Conservation (phyloP, 2,329 filamentous ascomycete genomes). For the Fusarium protoensiforme region DNA sequence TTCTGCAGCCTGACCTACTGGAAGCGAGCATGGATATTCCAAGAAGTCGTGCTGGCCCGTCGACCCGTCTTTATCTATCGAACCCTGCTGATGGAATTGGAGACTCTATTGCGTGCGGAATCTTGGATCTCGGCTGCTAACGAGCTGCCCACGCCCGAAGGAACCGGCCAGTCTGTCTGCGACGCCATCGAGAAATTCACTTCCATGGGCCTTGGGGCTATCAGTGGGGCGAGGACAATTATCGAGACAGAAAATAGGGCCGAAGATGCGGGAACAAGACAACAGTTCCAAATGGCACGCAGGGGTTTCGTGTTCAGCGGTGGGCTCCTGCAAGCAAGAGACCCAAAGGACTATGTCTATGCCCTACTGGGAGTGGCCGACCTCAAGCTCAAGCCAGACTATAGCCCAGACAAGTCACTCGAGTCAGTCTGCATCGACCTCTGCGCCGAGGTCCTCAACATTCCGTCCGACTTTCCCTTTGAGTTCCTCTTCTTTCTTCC, state of each 20-base stretch:
- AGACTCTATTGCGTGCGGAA: not conserved
- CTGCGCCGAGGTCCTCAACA: not conserved
- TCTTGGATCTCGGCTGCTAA: not conserved
- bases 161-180: not conserved
- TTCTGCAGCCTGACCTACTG: not conserved
- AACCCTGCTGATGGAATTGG: not conserved
- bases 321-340: not conserved
- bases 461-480: rapidly evolving
- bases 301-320: not conserved
- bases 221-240: too few relatives aligned
- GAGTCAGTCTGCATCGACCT: not conserved
- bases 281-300: not conserved
- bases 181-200: not conserved
- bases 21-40: constrained; percentile 9
- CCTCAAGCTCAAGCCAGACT: not conserved
- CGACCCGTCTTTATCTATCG: not conserved
- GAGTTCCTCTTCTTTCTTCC: not conserved
- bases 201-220: too few relatives aligned
- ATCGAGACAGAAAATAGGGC: not conserved
- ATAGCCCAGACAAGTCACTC: not conserved
- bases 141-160: not conserved
- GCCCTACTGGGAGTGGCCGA: not conserved
- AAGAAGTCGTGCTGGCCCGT: not conserved
- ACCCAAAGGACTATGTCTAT: constrained; percentile 6
- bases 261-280: not conserved